Percentiles rank a stretch among this genome's conserved stretches.
phyloP scores from a whole-genome alignment of 257 asterid genomes.

The Jacaranda copaia region DNA sequence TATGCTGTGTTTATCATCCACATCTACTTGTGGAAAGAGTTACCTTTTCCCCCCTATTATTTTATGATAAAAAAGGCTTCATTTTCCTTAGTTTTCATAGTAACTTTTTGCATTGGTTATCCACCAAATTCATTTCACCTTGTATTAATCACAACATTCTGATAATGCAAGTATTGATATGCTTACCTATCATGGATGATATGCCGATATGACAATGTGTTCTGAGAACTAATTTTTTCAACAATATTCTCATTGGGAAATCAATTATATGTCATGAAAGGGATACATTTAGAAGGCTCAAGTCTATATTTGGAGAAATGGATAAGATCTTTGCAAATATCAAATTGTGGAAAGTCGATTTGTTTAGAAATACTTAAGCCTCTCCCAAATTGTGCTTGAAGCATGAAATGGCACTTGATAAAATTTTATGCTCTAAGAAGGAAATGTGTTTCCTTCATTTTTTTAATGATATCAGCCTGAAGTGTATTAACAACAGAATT shows the following conservation, averaged over 20 bases:
- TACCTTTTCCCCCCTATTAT: neutral
- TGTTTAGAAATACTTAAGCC: constrained; percentile 6
- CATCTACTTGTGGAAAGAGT: constrained; percentile 2
- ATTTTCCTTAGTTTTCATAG: neutral
- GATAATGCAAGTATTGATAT: neutral
- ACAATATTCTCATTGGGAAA: neutral
- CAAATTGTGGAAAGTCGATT: constrained; percentile 16
- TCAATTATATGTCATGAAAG: neutral
- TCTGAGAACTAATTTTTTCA: neutral
- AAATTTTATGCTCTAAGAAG: neutral
- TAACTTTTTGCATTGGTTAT: neutral
- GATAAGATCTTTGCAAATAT: constrained; percentile 13
- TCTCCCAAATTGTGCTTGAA: constrained; percentile 13
- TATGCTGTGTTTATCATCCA: too few species aligned
- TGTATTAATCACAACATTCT: neutral
- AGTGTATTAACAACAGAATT: constrained; percentile 40
- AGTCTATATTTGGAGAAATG: constrained; percentile 11
- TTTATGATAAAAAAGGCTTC: neutral
- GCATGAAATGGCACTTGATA: constrained; percentile 28
- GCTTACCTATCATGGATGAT: neutral
- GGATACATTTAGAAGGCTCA: constrained; percentile 10
- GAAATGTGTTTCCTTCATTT: constrained; percentile 16
- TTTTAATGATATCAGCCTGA: constrained; percentile 24
- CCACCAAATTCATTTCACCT: neutral
- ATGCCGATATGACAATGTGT: neutral